These are phyloP conservation scores for Blastomyces silverae DNA, from an alignment of 2,329 filamentous ascomycete genomes.

Conservation along the genomic window DNA sequence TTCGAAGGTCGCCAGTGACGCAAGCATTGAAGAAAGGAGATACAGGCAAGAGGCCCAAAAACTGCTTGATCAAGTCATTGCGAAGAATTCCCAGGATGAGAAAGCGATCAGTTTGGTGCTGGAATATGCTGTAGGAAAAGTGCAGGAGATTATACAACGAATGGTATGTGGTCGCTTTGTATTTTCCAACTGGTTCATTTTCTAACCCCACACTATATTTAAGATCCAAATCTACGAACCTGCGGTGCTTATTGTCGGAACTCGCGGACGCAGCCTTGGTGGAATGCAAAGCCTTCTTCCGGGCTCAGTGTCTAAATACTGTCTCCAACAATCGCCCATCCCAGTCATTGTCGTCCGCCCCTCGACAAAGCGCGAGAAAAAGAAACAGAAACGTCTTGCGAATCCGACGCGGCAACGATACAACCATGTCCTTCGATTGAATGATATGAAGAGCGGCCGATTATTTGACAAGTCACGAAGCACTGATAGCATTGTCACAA, in stretches of 20 bases:
- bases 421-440: slow-evolving; percentile 65
- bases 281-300: slow-evolving; percentile 81
- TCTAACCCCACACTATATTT: slow-evolving; percentile 17
- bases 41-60: slow-evolving; percentile 71
- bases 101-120: slow-evolving; percentile 78
- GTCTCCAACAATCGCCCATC: slow-evolving; percentile 84
- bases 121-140: slow-evolving; percentile 81
- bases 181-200: not conserved
- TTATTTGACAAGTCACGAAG: slow-evolving; percentile 48
- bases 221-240: slow-evolving; percentile 90
- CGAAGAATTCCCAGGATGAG: slow-evolving; percentile 68
- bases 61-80: slow-evolving; percentile 68
- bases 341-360: slow-evolving; percentile 89
- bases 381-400: slow-evolving; percentile 74
- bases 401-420: slow-evolving; percentile 73
- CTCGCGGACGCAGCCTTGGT: slow-evolving; percentile 73
- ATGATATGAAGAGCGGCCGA: slow-evolving; percentile 46
- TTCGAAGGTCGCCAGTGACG: slow-evolving; percentile 58
- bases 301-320: slow-evolving; percentile 90
- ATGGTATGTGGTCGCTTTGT: slow-evolving; percentile 53
- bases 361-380: slow-evolving; percentile 78
- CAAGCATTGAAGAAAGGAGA: slow-evolving; percentile 55
- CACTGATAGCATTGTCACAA: slow-evolving; percentile 41
- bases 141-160: slow-evolving; percentile 83
- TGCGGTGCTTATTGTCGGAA: slow-evolving; percentile 84